These are phyloP conservation scores for Tricholoma matsutake DNA, from an alignment of 768 basidiomycete species.

Conservation along the genomic window DNA sequence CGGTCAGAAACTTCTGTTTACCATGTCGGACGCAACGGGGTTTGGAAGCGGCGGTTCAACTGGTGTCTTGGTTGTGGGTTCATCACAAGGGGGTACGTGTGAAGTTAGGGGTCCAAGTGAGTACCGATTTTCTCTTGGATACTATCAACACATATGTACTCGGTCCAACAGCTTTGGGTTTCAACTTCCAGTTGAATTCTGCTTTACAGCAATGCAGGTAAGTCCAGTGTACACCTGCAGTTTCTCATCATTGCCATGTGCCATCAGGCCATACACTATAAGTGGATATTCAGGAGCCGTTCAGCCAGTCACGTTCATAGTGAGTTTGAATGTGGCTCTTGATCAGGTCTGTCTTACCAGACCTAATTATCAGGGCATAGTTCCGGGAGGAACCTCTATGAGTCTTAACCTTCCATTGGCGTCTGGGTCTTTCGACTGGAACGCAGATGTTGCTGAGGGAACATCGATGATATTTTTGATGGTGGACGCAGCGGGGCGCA, in stretches of 20 bases:
- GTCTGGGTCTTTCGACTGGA: slow-evolving; percentile 48
- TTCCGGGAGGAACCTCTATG: slow-evolving; percentile 59
- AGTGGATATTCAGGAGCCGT: slow-evolving; percentile 41
- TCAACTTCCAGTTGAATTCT: slow-evolving; percentile 47
- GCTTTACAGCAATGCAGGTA: slow-evolving; percentile 64
- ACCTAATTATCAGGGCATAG: slow-evolving; percentile 42
- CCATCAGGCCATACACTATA: slow-evolving; percentile 44
- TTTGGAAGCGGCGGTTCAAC: slow-evolving; percentile 66
- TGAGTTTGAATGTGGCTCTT: slow-evolving; percentile 23
- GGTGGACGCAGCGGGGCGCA: slow-evolving; percentile 45
- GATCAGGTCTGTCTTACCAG: slow-evolving; percentile 3
- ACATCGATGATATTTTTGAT: slow-evolving; percentile 58
- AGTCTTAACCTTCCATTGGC: slow-evolving; percentile 39
- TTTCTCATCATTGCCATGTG: slow-evolving; percentile 1
- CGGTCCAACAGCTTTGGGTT: slow-evolving; percentile 31
- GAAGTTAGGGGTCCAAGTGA: slow-evolving; percentile 43
- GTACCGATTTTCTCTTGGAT: slow-evolving; percentile 7
- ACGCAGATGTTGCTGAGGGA: slow-evolving; percentile 51
- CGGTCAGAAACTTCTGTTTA: slow-evolving; percentile 43
- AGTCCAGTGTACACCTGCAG: slow-evolving; percentile 14
- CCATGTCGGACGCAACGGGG: slow-evolving; percentile 72
- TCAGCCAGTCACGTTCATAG: slow-evolving; percentile 54
- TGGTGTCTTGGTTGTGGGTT: slow-evolving; percentile 44
- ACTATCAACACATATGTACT: background rate
- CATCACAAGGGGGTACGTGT: slow-evolving; percentile 48